Conservation (phyloP, 306 rosid genomes). For the Comarum palustre region DNA sequence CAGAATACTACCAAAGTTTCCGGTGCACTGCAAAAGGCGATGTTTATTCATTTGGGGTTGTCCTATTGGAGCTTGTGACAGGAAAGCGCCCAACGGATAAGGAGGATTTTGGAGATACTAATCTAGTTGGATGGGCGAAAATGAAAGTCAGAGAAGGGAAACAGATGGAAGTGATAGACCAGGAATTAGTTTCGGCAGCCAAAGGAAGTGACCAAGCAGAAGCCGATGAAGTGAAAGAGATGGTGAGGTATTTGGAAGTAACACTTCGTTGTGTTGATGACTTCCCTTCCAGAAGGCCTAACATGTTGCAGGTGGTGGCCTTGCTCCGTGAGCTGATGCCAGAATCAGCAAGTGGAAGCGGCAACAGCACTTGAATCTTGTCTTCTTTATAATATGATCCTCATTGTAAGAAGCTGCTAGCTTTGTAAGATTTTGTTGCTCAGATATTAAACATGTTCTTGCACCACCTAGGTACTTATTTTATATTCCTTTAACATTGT, state of each 20-base stretch:
- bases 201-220: conserved; percentile 74
- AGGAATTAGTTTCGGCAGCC: conserved; percentile 56
- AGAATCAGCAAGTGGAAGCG: conserved; percentile 69
- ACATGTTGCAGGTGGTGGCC: conserved; percentile 87
- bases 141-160: conserved; percentile 85
- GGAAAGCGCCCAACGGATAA: conserved; percentile 93
- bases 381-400: conserved; percentile 22
- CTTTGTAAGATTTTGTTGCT: conserved; percentile 46
- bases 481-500: neutral
- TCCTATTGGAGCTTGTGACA: conserved; percentile 69
- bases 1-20: conserved; percentile 95
- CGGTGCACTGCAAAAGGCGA: conserved; percentile 96
- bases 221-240: conserved; percentile 83
- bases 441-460: conserved; percentile 29
- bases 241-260: conserved; percentile 73
- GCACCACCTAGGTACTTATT: neutral
- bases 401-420: conserved; percentile 34
- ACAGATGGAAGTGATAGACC: conserved; percentile 84
- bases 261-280: conserved; percentile 81
- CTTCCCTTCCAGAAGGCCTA: conserved; percentile 86
- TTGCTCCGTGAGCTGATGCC: conserved; percentile 78
- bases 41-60: conserved; percentile 90
- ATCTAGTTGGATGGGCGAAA: conserved; percentile 93
- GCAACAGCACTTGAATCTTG: conserved; percentile 63
- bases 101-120: conserved; percentile 92